Base-by-base conservation (phyloP, 2,329 filamentous ascomycete genomes). In the Tympanopsis confertula region DNA sequence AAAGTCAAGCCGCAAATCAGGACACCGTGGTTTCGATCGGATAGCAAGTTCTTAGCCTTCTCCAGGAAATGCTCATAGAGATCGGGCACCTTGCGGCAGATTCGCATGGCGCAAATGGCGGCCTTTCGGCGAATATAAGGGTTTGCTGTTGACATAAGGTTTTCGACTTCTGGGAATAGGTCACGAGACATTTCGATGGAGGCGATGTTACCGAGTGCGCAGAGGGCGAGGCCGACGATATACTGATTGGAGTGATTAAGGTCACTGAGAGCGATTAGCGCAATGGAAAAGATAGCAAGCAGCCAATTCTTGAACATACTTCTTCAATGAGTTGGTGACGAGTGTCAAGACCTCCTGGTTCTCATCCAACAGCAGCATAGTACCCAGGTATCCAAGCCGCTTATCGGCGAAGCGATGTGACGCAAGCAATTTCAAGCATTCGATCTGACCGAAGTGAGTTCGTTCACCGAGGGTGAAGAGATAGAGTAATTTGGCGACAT, bases 71-170 rank as follows among this genome's bases (percentile, higher is more conserved):
- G 88, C 58, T 98, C 93, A 59, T 94, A 86, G 38, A 98, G 65
- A 57, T 98, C 91, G 4, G 93, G 91, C 10, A 98, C 91, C 61
- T 98, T 98, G 50, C 87, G 82, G 64, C 88, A 95, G 69, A 98
- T 95, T 47, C 88, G 78, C 91, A 98, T 98, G 37, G 91, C 91
- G 62, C 91, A 98, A n/a, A 98, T 72, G 3, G 91, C 91, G 14
- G 91, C 91, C 67, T 98, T 98, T 49, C 91, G 78, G 50, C 91
- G 77, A 55, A 98, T 95, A 57, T 98, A 98, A n/a, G 91, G 91
- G 58, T 98, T 98, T 38, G 87, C 82, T 36, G 88, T 95, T 30
- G 87, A 83, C 45, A 98, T 68, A 36, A 96, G 78, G 43, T 74
- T 85, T 61, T 98, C 93, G 57, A 98, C 85, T 69, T 98, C 89